Conservation (phyloP, 441 rosid genomes). For the Arabidopsis hybrid region DNA sequence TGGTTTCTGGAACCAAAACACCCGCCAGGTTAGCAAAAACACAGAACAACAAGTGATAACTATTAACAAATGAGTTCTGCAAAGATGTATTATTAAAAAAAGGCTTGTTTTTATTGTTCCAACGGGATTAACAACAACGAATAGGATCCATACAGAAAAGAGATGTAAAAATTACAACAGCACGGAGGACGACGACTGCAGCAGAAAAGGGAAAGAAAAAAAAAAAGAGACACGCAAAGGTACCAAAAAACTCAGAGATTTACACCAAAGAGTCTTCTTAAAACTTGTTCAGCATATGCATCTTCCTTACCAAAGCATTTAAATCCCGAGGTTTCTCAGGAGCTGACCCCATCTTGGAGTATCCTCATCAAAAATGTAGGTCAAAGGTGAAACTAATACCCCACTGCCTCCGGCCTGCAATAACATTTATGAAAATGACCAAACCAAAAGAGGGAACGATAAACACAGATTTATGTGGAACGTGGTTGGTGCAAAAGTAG, state of each 20-base stretch:
- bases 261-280: slow-evolving; percentile 37
- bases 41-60: background rate
- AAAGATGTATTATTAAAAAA: slow-evolving; percentile 1
- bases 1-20: background rate
- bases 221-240: background rate
- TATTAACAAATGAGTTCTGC: background rate
- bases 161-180: slow-evolving; percentile 27
- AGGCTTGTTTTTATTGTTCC: slow-evolving; percentile 23
- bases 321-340: slow-evolving; percentile 62
- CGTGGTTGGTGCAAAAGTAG: slow-evolving; percentile 1
- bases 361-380: slow-evolving; percentile 94
- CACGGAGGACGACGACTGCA: background rate
- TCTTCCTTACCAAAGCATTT: slow-evolving; percentile 23
- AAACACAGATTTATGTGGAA: background rate
- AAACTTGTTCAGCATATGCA: slow-evolving; percentile 28
- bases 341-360: slow-evolving; percentile 93
- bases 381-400: slow-evolving; percentile 80
- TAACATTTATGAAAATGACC: slow-evolving; percentile 15
- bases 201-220: background rate
- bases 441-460: slow-evolving; percentile 9
- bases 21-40: background rate
- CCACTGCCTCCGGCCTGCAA: slow-evolving; percentile 91
- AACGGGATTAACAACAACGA: slow-evolving; percentile 25
- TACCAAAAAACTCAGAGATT: slow-evolving; percentile 28
- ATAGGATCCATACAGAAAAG: slow-evolving; percentile 31